phyloP scores from a whole-genome alignment of 176 grass and related monocot genomes.

The Oryza rufipogon region DNA sequence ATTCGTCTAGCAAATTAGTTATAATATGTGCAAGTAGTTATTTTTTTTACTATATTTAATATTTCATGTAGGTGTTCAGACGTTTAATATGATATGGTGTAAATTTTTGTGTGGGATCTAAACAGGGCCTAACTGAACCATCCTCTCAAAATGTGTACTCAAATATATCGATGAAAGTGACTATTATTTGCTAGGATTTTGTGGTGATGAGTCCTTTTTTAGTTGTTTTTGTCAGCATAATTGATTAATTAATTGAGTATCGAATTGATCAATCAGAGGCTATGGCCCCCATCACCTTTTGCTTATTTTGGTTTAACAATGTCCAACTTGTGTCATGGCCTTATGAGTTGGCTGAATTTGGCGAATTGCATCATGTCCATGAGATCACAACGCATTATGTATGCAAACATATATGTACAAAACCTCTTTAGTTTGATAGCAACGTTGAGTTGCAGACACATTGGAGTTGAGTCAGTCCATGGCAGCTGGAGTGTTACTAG shows the following conservation, averaged over 20 bases:
- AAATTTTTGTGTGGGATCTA: too few species aligned
- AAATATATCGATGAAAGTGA: too few species aligned
- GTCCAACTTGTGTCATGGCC: neutral
- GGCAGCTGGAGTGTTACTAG: neutral
- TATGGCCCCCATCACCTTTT: neutral
- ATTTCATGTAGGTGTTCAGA: too few species aligned
- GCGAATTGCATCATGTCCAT: neutral
- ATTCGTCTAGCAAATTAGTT: too few species aligned
- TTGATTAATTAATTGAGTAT: neutral
- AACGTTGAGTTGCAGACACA: slow-evolving; percentile 30
- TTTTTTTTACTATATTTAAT: too few species aligned
- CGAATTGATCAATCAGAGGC: neutral
- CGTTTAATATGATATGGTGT: too few species aligned
- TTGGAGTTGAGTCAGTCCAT: slow-evolving; percentile 3
- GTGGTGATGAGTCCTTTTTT: neutral
- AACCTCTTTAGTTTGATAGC: slow-evolving; percentile 30
- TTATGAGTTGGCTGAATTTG: slow-evolving; percentile 3
- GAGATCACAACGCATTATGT: slow-evolving; percentile 5
- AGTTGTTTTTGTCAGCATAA: neutral
- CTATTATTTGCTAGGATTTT: neutral
- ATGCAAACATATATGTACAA: neutral
- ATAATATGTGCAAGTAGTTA: too few species aligned
- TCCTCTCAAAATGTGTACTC: too few species aligned
- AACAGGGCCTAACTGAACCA: too few species aligned
- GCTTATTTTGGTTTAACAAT: neutral